These are phyloP conservation scores for Eutrema salsugineum DNA, from an alignment of 441 rosid genomes.

Conservation along the genomic window DNA sequence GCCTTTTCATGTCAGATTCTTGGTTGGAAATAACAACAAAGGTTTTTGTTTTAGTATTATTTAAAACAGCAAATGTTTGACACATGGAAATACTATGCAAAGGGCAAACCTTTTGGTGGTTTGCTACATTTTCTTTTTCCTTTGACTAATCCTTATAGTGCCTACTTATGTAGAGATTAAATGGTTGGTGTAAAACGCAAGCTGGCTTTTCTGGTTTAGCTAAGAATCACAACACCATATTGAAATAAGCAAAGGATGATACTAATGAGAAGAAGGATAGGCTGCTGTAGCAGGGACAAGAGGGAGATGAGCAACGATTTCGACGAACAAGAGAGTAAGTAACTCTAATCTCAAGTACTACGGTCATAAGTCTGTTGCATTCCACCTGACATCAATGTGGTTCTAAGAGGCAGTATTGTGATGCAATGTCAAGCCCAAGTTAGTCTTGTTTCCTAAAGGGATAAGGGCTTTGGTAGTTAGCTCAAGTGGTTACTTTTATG, in stretches of 20 bases:
- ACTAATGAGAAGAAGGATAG: background rate
- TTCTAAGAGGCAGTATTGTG: background rate
- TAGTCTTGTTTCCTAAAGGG: too few species aligned
- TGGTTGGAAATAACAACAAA: too few species aligned
- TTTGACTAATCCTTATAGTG: background rate
- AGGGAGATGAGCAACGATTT: background rate
- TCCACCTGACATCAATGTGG: background rate
- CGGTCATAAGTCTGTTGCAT: background rate
- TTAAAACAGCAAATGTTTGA: background rate
- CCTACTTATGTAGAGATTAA: background rate
- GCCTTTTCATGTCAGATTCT: too few species aligned
- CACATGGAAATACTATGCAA: too few species aligned
- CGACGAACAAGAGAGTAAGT: background rate
- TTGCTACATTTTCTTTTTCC: background rate
- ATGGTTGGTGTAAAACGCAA: too few species aligned
- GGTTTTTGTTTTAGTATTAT: background rate
- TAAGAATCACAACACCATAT: background rate
- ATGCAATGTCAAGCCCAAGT: too few species aligned
- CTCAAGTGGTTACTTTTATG: too few species aligned
- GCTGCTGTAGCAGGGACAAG: background rate
- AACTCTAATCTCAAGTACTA: background rate
- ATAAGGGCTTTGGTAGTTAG: too few species aligned
- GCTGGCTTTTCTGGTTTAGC: background rate
- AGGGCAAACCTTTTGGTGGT: too few species aligned
- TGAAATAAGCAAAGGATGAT: background rate